Percentiles rank a stretch among this genome's conserved stretches.
Conservation (phyloP, 371 early-diverging fungal species). For the Circinella minor region DNA sequence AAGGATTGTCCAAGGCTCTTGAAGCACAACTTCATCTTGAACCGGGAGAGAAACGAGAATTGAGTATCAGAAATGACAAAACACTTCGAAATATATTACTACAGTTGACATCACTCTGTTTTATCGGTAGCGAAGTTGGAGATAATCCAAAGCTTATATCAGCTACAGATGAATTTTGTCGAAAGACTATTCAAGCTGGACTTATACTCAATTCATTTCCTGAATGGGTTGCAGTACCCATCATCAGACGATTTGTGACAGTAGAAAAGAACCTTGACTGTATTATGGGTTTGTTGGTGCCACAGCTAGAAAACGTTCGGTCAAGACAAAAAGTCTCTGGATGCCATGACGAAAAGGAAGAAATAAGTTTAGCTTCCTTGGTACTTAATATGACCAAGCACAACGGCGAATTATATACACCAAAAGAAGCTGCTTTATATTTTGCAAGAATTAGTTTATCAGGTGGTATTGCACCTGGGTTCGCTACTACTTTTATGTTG, state of each 20-base stretch:
- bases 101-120: slow-evolving; percentile 17
- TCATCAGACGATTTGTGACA: slow-evolving; percentile 27
- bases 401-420: slow-evolving; percentile 26
- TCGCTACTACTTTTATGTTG: slow-evolving; percentile 29
- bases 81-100: too few relatives aligned
- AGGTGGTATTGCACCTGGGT: slow-evolving; percentile 31
- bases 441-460: slow-evolving; percentile 37
- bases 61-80: too few relatives aligned
- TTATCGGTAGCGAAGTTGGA: slow-evolving; percentile 33
- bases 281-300: slow-evolving; percentile 33
- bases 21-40: too few relatives aligned
- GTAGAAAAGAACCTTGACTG: slow-evolving; percentile 37
- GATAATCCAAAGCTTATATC: slow-evolving; percentile 24
- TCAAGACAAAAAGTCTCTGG: background rate
- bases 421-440: slow-evolving; percentile 32
- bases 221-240: slow-evolving; percentile 25
- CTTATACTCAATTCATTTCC: slow-evolving; percentile 24
- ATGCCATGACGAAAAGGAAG: slow-evolving; percentile 12
- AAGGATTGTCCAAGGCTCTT: too few relatives aligned
- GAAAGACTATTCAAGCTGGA: slow-evolving; percentile 33
- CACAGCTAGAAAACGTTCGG: slow-evolving; percentile 25
- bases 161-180: slow-evolving; percentile 33
- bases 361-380: slow-evolving; percentile 31
- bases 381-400: slow-evolving; percentile 23
- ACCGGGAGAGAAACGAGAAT: too few relatives aligned